A percentile compares a stretch with the other conserved stretches of the same genome.
Conservation (phyloP, 257 asterid species). For the Schizonepeta tenuifolia region DNA sequence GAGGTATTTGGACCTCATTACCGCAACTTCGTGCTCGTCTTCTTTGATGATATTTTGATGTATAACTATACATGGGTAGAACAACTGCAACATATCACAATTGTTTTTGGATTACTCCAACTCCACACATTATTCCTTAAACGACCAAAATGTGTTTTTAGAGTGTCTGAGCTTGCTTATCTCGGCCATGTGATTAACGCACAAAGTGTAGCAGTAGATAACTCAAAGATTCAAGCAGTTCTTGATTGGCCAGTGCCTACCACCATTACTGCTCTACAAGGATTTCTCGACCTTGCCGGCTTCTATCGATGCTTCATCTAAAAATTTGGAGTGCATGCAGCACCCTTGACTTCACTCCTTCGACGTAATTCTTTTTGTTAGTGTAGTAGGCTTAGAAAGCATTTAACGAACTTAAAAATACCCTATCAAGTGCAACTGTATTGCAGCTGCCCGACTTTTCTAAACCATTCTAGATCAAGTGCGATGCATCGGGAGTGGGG, state of each 20-base stretch:
- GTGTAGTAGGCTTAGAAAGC: background rate
- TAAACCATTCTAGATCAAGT: background rate
- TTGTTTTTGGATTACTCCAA: background rate
- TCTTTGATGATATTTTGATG: background rate
- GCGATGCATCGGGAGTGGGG: background rate
- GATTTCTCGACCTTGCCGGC: background rate
- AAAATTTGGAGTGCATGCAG: background rate
- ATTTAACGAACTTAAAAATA: background rate
- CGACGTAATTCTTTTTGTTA: background rate
- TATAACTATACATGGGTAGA: background rate
- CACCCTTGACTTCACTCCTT: background rate
- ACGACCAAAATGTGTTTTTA: background rate
- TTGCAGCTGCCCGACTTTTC: background rate
- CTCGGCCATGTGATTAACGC: background rate
- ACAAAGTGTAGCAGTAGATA: background rate
- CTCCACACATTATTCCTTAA: background rate
- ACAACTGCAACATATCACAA: background rate
- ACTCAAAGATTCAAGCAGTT: background rate
- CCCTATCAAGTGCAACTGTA: background rate
- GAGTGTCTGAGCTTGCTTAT: background rate
- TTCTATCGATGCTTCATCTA: background rate
- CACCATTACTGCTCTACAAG: background rate
- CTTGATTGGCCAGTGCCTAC: background rate
- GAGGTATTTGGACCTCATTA: background rate
- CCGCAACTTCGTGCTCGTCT: background rate